These are phyloP conservation scores for Acrodontium crateriforme DNA, from an alignment of 2,329 filamentous ascomycete species.

Conservation along the genomic window DNA sequence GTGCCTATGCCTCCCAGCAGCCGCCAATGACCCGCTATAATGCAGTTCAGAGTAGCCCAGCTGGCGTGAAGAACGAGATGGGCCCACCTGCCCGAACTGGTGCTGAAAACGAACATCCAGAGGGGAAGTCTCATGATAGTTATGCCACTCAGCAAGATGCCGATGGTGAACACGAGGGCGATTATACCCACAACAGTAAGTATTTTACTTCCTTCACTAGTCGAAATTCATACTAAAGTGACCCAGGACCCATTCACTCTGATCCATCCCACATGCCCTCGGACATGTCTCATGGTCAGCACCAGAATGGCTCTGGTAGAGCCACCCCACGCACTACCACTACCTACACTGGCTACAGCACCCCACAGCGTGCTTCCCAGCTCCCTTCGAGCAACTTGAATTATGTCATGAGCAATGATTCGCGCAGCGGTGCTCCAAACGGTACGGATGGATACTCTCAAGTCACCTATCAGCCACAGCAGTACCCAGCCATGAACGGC, in stretches of 20 bases:
- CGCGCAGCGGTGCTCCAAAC: constrained; percentile 40
- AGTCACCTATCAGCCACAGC: constrained; percentile 44
- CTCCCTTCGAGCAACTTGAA: constrained; percentile 70
- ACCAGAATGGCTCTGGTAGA: constrained; percentile 67
- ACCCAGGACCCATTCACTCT: constrained; percentile 47
- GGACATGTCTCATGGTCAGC: constrained; percentile 73
- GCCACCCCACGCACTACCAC: constrained; percentile 72
- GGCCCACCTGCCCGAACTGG: constrained; percentile 58
- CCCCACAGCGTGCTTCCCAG: constrained; percentile 55
- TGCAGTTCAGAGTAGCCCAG: constrained; percentile 39
- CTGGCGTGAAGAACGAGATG: constrained; percentile 69
- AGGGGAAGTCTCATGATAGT: constrained; percentile 49
- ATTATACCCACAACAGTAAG: constrained; percentile 72
- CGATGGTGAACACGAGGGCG: constrained; percentile 39
- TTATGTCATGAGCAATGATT: constrained; percentile 68
- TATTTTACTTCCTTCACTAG: no score
- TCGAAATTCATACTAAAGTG: constrained; percentile 58
- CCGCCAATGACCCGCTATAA: constrained; percentile 55
- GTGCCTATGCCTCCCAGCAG: constrained; percentile 51
- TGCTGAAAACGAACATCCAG: constrained; percentile 48
- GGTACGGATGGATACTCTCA: constrained; percentile 46
- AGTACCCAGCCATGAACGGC: constrained; percentile 51
- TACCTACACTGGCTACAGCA: constrained; percentile 60
- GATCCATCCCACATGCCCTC: constrained; percentile 67
- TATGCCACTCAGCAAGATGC: constrained; percentile 34